phyloP scores from a whole-genome alignment of 306 rosid genomes.

The Inga leiocalycina region DNA sequence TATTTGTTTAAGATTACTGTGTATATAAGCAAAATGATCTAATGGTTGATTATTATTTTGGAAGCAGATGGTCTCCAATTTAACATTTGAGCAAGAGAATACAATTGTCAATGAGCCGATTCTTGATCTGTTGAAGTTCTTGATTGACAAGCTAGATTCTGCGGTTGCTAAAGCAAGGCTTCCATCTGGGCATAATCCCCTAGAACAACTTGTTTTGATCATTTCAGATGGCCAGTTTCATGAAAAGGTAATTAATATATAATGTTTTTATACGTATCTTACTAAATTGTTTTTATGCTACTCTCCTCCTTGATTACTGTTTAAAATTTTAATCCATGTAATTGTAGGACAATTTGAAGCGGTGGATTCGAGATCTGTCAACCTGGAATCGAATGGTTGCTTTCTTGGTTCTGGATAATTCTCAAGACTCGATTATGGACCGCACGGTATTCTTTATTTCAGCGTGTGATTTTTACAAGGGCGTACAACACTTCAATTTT shows the following conservation, averaged over 20 bases:
- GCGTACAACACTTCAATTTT: neutral
- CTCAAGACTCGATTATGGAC: constrained; percentile 69
- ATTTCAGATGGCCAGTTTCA: constrained; percentile 84
- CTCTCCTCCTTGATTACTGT: neutral
- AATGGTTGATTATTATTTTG: constrained; percentile 27
- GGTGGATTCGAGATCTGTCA: constrained; percentile 56
- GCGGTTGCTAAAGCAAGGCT: constrained; percentile 79
- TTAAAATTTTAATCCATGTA: neutral
- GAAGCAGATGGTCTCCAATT: constrained; percentile 77
- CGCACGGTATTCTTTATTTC: constrained; percentile 43
- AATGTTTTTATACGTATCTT: neutral
- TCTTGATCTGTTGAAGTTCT: constrained; percentile 71
- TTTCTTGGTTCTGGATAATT: constrained; percentile 76
- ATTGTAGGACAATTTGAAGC: constrained; percentile 66
- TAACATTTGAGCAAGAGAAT: constrained; percentile 89
- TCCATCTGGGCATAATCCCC: constrained; percentile 79
- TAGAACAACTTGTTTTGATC: constrained; percentile 88
- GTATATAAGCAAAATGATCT: constrained; percentile 10
- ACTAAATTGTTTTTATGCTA: neutral
- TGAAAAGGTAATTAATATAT: constrained; percentile 57
- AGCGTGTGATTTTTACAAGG: constrained; percentile 6
- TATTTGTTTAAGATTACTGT: neutral
- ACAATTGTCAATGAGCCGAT: constrained; percentile 79
- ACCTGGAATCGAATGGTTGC: constrained; percentile 80
- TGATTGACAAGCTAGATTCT: constrained; percentile 65